A percentile compares a stretch with the other conserved stretches of the same genome.
Evolutionary conservation across 2,329 filamentous ascomycete species (phyloP).

Genomic region (Fusarium sp.): DNA sequence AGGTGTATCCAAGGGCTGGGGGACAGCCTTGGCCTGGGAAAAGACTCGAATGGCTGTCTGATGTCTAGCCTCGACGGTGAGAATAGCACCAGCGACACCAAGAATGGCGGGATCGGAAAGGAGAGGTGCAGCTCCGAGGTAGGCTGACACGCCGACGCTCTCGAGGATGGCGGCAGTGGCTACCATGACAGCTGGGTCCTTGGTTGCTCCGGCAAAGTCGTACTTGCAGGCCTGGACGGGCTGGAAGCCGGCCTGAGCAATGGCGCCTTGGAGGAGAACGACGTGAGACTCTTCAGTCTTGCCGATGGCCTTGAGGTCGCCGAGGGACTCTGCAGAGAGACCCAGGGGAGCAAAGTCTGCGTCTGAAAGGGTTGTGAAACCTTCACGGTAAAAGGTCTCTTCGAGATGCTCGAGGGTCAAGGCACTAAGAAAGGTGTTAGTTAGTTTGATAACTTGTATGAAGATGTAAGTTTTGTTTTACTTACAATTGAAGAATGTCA

Average conservation of each 20-base stretch:
- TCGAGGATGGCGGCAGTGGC: conserved; percentile 76
- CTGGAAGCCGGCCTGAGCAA: conserved; percentile 67
- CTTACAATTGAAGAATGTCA: conserved; percentile 70
- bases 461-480: conserved; percentile 3
- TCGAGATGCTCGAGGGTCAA: conserved; percentile 81
- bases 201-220: conserved; percentile 79
- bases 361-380: conserved; percentile 73
- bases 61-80: conserved; percentile 79
- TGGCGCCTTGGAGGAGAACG: conserved; percentile 52
- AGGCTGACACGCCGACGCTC: conserved; percentile 78
- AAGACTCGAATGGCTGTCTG: conserved; percentile 77
- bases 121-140: conserved; percentile 76
- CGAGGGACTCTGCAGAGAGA: conserved; percentile 42
- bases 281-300: conserved; percentile 66
- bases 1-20: conserved; percentile 76
- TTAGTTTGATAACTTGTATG: background rate
- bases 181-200: conserved; percentile 73
- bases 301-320: conserved; percentile 70
- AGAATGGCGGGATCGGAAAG: conserved; percentile 70
- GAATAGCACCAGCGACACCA: conserved; percentile 74
- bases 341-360: conserved; percentile 69
- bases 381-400: conserved; percentile 76
- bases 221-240: conserved; percentile 78
- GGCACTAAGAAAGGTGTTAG: conserved; percentile 52
- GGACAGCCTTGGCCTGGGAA: conserved; percentile 66